phyloP scores from a whole-genome alignment of 306 rosid genomes.

The Macrotyloma uniflorum region DNA sequence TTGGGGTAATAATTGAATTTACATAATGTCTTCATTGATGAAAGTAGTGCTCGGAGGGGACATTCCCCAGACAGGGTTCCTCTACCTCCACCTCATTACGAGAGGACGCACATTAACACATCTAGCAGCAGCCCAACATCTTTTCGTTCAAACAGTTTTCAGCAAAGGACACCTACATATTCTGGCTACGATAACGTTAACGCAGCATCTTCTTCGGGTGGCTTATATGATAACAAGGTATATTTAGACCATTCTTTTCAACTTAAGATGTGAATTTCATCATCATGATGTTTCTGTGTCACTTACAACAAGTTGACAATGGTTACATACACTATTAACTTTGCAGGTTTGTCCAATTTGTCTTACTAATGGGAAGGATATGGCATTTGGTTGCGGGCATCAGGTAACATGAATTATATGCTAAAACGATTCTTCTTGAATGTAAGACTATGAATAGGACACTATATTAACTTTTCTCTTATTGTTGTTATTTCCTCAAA shows the following conservation, averaged over 20 bases:
- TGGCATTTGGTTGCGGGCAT: slow-evolving; percentile 95
- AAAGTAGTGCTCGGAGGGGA: slow-evolving; percentile 54
- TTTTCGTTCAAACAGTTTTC: slow-evolving; percentile 52
- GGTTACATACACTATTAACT: slow-evolving; percentile 23
- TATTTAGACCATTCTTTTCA: slow-evolving; percentile 28
- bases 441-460: neutral
- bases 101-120: too few relatives aligned
- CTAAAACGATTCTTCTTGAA: slow-evolving; percentile 16
- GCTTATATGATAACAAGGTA: slow-evolving; percentile 71
- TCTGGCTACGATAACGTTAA: slow-evolving; percentile 36
- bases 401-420: slow-evolving; percentile 59
- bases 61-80: slow-evolving; percentile 61
- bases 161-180: slow-evolving; percentile 39
- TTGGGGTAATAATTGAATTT: slow-evolving; percentile 27
- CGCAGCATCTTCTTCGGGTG: slow-evolving; percentile 48
- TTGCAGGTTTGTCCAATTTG: slow-evolving; percentile 83
- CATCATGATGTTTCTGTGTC: neutral
- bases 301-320: neutral
- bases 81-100: slow-evolving; percentile 73
- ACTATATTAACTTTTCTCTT: neutral
- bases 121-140: slow-evolving; percentile 30
- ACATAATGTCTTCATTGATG: slow-evolving; percentile 27
- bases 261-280: slow-evolving; percentile 14
- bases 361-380: slow-evolving; percentile 64
- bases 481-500: slow-evolving; percentile 4